Conservation (phyloP, 2,329 filamentous ascomycete species). For the Trichophyton rubrum region DNA sequence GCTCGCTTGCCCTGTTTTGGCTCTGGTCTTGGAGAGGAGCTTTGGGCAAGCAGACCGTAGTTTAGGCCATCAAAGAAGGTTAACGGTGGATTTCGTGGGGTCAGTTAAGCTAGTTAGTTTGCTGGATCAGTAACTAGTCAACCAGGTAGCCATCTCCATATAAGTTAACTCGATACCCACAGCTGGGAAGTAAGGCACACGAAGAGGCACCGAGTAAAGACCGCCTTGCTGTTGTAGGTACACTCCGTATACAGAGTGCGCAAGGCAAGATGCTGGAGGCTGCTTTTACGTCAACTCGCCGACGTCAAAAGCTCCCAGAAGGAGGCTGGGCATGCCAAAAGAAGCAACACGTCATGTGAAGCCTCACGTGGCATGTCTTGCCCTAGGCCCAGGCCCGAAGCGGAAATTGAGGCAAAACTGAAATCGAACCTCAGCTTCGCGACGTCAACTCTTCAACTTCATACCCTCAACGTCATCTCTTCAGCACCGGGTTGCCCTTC, state of each 20-base stretch:
- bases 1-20: neutral
- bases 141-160: neutral
- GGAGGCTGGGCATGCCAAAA: neutral
- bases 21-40: neutral
- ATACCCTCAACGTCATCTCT: neutral
- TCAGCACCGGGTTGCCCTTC: neutral
- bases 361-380: neutral
- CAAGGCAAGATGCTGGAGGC: neutral
- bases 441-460: neutral
- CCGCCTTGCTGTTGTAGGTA: too few species aligned
- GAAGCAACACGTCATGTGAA: neutral
- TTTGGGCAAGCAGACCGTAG: conserved; percentile 2
- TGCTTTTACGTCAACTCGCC: neutral
- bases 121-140: too few species aligned
- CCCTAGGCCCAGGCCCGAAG: neutral
- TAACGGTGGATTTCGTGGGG: neutral
- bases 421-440: neutral
- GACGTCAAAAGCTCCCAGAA: too few species aligned
- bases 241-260: neutral
- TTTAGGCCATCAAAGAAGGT: neutral
- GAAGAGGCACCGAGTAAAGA: neutral
- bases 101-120: too few species aligned
- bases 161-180: too few species aligned
- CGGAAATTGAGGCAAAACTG: neutral
- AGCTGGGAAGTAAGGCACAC: neutral